Conservation (phyloP, 225 moss, liverwort and hornwort species). For the Thuidium tamariscinum region DNA sequence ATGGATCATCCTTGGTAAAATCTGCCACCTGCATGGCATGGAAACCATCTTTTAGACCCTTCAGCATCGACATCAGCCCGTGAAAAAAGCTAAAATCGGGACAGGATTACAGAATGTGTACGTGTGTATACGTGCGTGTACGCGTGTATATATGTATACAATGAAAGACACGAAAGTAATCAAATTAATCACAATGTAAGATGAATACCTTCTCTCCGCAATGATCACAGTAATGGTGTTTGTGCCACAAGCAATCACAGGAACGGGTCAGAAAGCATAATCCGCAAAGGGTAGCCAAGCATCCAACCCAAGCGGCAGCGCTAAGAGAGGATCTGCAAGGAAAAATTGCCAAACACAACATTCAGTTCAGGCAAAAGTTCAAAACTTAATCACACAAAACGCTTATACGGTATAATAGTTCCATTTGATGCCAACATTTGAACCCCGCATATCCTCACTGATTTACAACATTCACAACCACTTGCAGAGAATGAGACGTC, state of each 20-base stretch:
- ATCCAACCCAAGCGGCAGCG: slow-evolving; percentile 68
- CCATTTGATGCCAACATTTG: neutral
- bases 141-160: no score
- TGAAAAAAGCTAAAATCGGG: neutral
- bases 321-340: slow-evolving; percentile 58
- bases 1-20: slow-evolving; percentile 63
- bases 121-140: no score
- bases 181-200: neutral
- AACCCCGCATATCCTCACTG: neutral
- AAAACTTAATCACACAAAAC: neutral
- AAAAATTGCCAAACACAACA: neutral
- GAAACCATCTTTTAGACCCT: neutral
- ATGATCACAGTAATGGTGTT: slow-evolving; percentile 69
- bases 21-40: slow-evolving; percentile 48
- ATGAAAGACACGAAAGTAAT: neutral
- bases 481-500: neutral
- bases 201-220: slow-evolving; percentile 64
- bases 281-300: slow-evolving; percentile 53
- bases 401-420: neutral
- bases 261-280: slow-evolving; percentile 70
- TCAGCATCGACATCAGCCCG: neutral
- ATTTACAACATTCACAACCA: neutral
- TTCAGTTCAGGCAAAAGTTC: neutral
- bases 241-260: slow-evolving; percentile 87
- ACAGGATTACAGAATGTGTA: neutral